Evolutionary conservation across 331 rosid species (phyloP).

Genomic region (Erythrophleum ivorense): DNA sequence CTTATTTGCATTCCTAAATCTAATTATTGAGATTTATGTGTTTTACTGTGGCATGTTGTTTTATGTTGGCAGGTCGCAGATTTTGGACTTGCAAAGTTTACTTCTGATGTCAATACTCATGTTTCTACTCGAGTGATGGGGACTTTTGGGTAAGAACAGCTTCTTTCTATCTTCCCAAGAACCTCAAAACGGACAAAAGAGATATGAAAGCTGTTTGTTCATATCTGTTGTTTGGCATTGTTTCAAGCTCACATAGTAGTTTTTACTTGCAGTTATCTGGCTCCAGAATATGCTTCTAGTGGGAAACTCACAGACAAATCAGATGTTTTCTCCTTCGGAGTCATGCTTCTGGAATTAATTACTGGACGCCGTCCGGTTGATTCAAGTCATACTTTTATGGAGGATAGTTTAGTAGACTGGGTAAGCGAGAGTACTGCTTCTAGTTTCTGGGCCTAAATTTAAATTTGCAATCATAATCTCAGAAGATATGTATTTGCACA

Average conservation of each 20-base stretch:
- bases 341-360: conserved; percentile 86
- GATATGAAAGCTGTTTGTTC: not conserved
- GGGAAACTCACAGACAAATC: conserved; percentile 92
- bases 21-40: not conserved
- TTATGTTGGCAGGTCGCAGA: conserved; percentile 74
- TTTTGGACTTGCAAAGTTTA: conserved; percentile 87
- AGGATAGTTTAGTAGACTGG: conserved; percentile 94
- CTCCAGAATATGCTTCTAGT: conserved; percentile 93
- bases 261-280: conserved; percentile 68
- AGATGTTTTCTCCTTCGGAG: conserved; percentile 87
- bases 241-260: conserved; percentile 33
- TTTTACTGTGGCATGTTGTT: not conserved
- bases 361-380: conserved; percentile 88
- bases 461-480: not conserved
- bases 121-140: conserved; percentile 96
- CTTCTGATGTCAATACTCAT: conserved; percentile 80
- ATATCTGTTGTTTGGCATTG: not conserved
- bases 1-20: not conserved
- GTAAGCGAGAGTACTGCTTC: conserved; percentile 53
- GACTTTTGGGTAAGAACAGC: conserved; percentile 76
- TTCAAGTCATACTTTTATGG: conserved; percentile 57
- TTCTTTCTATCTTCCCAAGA: conserved; percentile 28
- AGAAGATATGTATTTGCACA: not conserved
- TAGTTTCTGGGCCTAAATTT: conserved; percentile 16
- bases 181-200: conserved; percentile 11